Conservation (phyloP, 1,284 basidiomycete species). For the Papiliotrema flavescens region DNA sequence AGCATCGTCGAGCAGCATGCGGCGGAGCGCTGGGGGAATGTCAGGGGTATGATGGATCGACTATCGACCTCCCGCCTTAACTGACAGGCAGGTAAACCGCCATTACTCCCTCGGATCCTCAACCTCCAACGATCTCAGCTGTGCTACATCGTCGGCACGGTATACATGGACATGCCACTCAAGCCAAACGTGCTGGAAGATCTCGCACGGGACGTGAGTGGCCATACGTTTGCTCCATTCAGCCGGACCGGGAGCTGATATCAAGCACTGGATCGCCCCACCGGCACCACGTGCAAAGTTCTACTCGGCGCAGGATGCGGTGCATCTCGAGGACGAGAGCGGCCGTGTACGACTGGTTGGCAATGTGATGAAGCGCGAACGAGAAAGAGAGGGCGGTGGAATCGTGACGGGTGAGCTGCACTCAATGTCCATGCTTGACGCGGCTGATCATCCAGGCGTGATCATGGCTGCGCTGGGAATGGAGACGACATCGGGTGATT, state of each 20-base stretch:
- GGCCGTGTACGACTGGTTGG: conserved; percentile 88
- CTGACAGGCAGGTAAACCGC: conserved; percentile 59
- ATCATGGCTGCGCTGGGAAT: conserved; percentile 85
- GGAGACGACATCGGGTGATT: conserved; percentile 84
- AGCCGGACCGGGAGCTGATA: conserved; percentile 5
- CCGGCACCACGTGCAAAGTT: conserved; percentile 72
- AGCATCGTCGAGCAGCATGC: conserved; percentile 64
- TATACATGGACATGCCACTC: conserved; percentile 96
- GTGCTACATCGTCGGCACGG: conserved; percentile 88
- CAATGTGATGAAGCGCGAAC: conserved; percentile 50
- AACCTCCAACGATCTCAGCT: conserved; percentile 80
- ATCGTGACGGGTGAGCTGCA: conserved; percentile 70
- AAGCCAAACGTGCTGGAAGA: conserved; percentile 98
- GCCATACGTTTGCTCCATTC: neutral
- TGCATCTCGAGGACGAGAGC: conserved; percentile 93
- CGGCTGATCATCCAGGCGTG: conserved; percentile 54
- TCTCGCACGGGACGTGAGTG: conserved; percentile 79
- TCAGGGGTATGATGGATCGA: conserved; percentile 56
- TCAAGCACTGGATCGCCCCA: conserved; percentile 80
- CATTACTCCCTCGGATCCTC: conserved; percentile 75
- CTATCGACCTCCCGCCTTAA: neutral
- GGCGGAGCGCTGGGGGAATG: conserved; percentile 60
- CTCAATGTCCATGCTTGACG: too few relatives aligned
- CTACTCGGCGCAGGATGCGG: conserved; percentile 69
- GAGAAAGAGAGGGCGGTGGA: conserved; percentile 53